These are phyloP conservation scores for Debaryomyces subglobosus DNA, from an alignment of 1,139 yeast genomes.

Conservation along the genomic window DNA sequence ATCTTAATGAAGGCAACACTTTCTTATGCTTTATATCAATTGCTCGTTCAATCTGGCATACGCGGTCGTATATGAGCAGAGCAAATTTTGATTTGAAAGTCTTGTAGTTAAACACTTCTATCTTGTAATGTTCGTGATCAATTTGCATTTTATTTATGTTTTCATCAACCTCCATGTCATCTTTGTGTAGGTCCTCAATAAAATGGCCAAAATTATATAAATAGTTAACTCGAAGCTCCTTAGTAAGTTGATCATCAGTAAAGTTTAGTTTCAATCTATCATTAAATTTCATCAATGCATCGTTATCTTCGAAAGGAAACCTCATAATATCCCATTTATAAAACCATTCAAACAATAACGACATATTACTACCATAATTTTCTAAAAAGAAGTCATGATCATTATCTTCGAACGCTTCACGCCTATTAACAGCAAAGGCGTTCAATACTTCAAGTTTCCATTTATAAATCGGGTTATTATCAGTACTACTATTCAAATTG, in stretches of 20 bases:
- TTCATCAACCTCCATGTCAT: neutral
- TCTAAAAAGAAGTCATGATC: conserved; percentile 25
- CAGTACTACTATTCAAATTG: conserved; percentile 19
- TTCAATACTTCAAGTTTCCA: conserved; percentile 42
- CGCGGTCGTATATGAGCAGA: conserved; percentile 38
- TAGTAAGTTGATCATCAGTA: conserved; percentile 30
- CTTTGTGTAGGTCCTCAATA: neutral
- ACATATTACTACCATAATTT: conserved; percentile 34
- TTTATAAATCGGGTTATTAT: conserved; percentile 24
- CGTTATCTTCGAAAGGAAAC: conserved; percentile 18
- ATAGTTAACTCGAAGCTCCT: conserved; percentile 23
- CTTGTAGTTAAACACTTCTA: conserved; percentile 38
- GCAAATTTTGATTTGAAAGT: conserved; percentile 40
- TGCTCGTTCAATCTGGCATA: conserved; percentile 33
- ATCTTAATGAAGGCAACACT: conserved; percentile 35
- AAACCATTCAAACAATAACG: conserved; percentile 29
- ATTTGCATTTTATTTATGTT: conserved; percentile 7
- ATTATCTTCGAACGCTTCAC: conserved; percentile 23
- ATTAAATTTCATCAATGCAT: conserved; percentile 25
- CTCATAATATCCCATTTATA: conserved; percentile 22
- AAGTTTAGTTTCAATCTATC: conserved; percentile 24
- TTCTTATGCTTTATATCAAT: conserved; percentile 26
- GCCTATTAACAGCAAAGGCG: conserved; percentile 33
- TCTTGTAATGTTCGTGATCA: conserved; percentile 13
- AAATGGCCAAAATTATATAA: conserved; percentile 12